Conservation (phyloP, 352 stramenopile genomes). For the Globisporangium yorkense region DNA sequence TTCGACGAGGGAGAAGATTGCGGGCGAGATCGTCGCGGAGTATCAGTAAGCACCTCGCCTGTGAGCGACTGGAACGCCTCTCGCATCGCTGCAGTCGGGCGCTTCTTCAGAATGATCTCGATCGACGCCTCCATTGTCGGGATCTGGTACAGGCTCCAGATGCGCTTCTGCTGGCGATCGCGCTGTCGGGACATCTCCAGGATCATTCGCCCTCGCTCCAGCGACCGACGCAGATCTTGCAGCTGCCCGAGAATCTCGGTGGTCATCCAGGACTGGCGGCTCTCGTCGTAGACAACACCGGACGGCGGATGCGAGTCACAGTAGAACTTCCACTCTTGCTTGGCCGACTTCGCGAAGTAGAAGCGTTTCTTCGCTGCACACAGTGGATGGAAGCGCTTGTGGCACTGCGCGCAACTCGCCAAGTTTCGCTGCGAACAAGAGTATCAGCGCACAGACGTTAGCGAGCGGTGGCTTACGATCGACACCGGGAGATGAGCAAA, state of each 20-base stretch:
- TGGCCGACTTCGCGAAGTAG: conserved; percentile 52
- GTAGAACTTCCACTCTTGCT: conserved; percentile 72
- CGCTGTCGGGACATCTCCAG: conserved; percentile 81
- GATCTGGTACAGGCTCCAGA: conserved; percentile 55
- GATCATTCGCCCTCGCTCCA: conserved; percentile 81
- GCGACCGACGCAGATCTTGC: conserved; percentile 63
- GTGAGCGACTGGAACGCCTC: conserved; percentile 58
- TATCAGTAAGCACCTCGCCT: conserved; percentile 44
- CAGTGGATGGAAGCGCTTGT: conserved; percentile 67
- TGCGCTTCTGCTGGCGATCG: conserved; percentile 77
- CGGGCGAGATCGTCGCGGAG: conserved; percentile 27
- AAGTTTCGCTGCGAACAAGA: conserved; percentile 33
- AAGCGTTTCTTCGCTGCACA: conserved; percentile 64
- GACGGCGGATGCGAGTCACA: conserved; percentile 60
- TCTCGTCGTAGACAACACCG: conserved; percentile 64
- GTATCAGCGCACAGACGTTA: background rate
- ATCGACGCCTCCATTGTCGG: conserved; percentile 62
- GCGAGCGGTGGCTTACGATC: background rate
- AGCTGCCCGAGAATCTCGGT: conserved; percentile 67
- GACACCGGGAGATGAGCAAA: background rate
- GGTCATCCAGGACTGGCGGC: conserved; percentile 73
- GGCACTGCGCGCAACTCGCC: conserved; percentile 46
- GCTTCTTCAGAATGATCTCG: conserved; percentile 75
- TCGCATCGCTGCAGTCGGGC: conserved; percentile 62
- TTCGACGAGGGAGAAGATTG: conserved; percentile 11